These are phyloP conservation scores for Kodamaea alishanica DNA, from an alignment of 1,139 yeast genomes.

Conservation along the genomic window DNA sequence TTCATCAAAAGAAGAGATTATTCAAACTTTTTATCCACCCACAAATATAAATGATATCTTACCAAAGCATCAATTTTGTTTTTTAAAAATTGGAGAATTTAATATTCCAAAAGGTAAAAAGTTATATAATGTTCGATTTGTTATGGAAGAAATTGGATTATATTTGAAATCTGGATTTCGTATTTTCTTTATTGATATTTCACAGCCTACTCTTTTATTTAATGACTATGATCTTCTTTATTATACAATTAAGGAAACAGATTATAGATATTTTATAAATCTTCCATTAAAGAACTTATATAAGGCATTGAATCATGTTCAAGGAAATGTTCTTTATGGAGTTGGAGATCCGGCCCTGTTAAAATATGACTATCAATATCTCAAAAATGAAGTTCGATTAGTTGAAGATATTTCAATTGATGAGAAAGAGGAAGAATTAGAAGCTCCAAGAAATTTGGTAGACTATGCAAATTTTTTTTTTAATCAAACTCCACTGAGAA, in stretches of 20 bases:
- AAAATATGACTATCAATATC: conserved; percentile 23
- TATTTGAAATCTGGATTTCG: conserved; percentile 54
- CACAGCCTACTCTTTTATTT: conserved; percentile 41
- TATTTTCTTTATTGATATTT: conserved; percentile 55
- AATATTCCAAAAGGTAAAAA: conserved; percentile 17
- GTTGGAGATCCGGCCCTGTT: conserved; percentile 30
- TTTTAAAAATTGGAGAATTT: conserved; percentile 53
- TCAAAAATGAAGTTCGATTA: conserved; percentile 8
- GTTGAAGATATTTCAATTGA: conserved; percentile 4
- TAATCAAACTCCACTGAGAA: conserved; percentile 30
- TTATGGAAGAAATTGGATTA: conserved; percentile 59
- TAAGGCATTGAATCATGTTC: conserved; percentile 38
- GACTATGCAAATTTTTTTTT: conserved; percentile 34
- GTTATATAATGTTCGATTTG: conserved; percentile 38
- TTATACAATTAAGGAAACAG: conserved; percentile 41
- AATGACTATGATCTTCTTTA: conserved; percentile 43
- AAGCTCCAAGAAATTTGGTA: conserved; percentile 10
- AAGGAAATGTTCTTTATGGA: conserved; percentile 32
- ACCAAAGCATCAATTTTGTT: conserved; percentile 50
- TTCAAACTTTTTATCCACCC: conserved; percentile 52
- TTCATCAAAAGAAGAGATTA: conserved; percentile 18
- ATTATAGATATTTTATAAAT: conserved; percentile 41
- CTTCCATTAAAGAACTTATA: conserved; percentile 42
- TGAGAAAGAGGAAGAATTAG: not conserved
- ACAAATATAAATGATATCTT: conserved; percentile 54